These are phyloP conservation scores for Smallanthus sonchifolius DNA, from an alignment of 129 eudicot species.

Conservation along the genomic window DNA sequence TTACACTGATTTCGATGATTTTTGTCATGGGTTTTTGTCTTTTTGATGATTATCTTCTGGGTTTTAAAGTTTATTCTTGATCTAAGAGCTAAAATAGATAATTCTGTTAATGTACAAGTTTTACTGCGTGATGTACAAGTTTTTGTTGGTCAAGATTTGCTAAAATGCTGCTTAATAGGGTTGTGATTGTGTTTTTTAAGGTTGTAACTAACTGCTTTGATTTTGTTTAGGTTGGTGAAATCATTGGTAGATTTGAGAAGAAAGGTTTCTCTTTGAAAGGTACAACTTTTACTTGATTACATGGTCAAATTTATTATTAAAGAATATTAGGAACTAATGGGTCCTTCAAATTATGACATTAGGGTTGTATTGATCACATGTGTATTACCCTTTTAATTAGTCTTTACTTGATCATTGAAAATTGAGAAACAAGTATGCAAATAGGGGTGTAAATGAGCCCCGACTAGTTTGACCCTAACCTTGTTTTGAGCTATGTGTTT, in stretches of 20 bases:
- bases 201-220: constrained; percentile 4
- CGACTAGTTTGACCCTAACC: not conserved
- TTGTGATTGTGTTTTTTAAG: constrained; percentile 9
- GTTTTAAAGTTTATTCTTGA: not conserved
- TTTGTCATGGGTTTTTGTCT: not conserved
- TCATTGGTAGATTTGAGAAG: constrained; percentile 94
- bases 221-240: constrained; percentile 81
- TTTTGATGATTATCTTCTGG: not conserved
- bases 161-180: not conserved
- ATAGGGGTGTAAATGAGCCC: not conserved
- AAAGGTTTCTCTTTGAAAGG: constrained; percentile 95
- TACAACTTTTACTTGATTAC: constrained; percentile 21
- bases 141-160: not conserved
- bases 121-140: constrained; percentile 2
- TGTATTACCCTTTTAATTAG: not conserved
- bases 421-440: not conserved
- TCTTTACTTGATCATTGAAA: not conserved
- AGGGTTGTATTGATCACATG: not conserved
- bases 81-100: not conserved
- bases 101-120: not conserved
- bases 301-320: not conserved
- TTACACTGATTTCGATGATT: not conserved
- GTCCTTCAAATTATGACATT: constrained; percentile 13
- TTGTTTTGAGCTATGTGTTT: not conserved
- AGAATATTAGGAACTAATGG: constrained; percentile 16